Base-by-base conservation (phyloP, 306 rosid genomes). In the Delonix regia region DNA sequence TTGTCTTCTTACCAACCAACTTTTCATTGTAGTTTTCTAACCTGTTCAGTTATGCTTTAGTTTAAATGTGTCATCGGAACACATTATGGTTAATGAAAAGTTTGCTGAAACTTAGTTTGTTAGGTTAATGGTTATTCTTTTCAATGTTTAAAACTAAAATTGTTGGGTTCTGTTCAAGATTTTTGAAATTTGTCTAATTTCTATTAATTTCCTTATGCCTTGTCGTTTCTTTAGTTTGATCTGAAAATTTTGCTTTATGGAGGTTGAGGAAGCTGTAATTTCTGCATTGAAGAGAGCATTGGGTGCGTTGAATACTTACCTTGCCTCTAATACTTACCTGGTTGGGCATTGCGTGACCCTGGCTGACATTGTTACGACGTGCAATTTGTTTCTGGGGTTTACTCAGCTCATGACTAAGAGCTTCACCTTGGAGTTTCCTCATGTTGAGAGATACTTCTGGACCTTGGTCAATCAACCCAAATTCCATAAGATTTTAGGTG, bases 371-470 rank as follows among this genome's bases (percentile, higher is more conserved):
- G n/a, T 90, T 51, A 0, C 74, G 71, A 86, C 83, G 11, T 78
- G 87, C 86, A 88, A 88, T 73, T 84, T 94, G 83, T 72, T 41
- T 39, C 2, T 34, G 0, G 98, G 97, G 30, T 87, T 87, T 56
- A 11, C 88, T 19, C 53, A 6, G 1, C 16, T 88, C 59, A n/a
- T 91, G 70, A 78, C 91, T 5, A 90, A 88, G 86, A 91, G 86
- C 82, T 85, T 88, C 86, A 87, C 98, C 56, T 87, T 91, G 5
- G 92, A 90, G 86, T 91, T 90, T 71, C 97, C 96, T 68, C 92
- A 91, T 60, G 93, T 89, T 36, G 97, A 91, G 81, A 86, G 97
- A 73, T 86, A 91, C 87, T 91, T 91, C 78, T 91, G 97, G 97
- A 91, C 97, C 57, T 59, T 89, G 90, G 94, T 91, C 76, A 84